phyloP scores from a whole-genome alignment of 2,329 filamentous ascomycete species.

The Pseudogymnoascus verrucosus region DNA sequence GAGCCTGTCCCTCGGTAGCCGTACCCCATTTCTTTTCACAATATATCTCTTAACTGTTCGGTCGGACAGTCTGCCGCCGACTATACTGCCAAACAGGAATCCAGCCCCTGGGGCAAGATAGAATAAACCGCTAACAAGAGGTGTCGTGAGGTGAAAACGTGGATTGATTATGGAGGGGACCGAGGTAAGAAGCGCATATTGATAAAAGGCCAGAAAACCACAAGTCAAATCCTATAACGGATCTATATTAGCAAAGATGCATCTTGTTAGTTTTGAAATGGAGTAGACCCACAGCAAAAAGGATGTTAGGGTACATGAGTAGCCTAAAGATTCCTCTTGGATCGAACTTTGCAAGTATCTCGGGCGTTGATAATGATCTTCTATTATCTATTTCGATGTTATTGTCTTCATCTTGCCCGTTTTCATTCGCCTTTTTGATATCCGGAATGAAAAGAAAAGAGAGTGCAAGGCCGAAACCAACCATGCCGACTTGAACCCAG shows the following conservation, averaged over 20 bases:
- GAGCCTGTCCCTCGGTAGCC: conserved; percentile 28
- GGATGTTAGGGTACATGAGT: conserved; percentile 21
- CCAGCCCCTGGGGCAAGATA: conserved; percentile 62
- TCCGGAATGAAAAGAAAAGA: conserved; percentile 24
- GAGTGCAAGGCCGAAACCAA: conserved; percentile 22
- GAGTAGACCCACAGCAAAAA: conserved; percentile 18
- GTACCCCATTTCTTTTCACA: conserved; percentile 27
- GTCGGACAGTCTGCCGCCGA: conserved; percentile 47
- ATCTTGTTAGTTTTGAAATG: background rate
- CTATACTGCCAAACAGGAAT: conserved; percentile 55
- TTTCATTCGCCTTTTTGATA: background rate
- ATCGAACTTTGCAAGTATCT: conserved; percentile 17
- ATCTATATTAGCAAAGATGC: background rate
- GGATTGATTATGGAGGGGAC: conserved; percentile 63
- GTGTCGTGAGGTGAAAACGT: conserved; percentile 55
- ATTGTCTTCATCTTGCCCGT: background rate
- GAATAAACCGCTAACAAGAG: conserved; percentile 57
- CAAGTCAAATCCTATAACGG: conserved; percentile 13
- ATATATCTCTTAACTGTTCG: conserved; percentile 34
- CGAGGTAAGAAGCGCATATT: conserved; percentile 50
- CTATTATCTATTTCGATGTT: background rate
- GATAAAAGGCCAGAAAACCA: conserved; percentile 20
- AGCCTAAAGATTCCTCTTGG: conserved; percentile 20
- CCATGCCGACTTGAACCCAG: conserved; percentile 29
- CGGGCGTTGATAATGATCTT: background rate